Base-by-base conservation (phyloP, 2,329 filamentous ascomycete species). In the Colletotrichum graminicola region DNA sequence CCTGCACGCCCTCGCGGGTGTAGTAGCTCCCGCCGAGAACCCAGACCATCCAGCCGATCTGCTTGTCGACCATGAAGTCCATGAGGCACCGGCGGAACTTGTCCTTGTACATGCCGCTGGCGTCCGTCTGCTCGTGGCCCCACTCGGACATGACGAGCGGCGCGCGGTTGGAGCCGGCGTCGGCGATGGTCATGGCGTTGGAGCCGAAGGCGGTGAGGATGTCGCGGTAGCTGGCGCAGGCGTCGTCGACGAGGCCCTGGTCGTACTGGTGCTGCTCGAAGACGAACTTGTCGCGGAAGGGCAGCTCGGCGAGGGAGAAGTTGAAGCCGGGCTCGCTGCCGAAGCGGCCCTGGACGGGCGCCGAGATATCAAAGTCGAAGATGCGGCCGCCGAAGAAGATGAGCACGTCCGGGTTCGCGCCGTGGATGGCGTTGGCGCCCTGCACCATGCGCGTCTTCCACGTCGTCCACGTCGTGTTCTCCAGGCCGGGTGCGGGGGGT, bases 21-120 rank as follows among this genome's bases (percentile, higher is more conserved):
- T 87, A 87, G 75, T 87, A 88, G 73, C 83, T 85, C 0, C 84
- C 84, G 1, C 79, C 79, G 14, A 89, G 63, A 36, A 84, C 85
- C 82, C 85, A 87, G 79, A 84, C 79, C 78, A 85, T 80, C 85
- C 85, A 84, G 21, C 85, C 79, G 4, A 73, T 57, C 3, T 45
- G 39, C 34, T 29, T 49, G 1, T 70, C n/a, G 16, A 66, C 78
- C 52, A 88, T 75, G 73, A 81, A 86, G 4, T 76, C 76, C 39
- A 80, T 78, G 62, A 86, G 77, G 67, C 84, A 86, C 7, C 77
- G 78, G 2, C 82, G 78, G 75, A 87, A 87, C 1, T 81, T 80
- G 1, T 77, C 74, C n/a, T 77, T 62, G 36, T 39, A 70, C 10
- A 10, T 29, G 34, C 43, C 62, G 2, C 18, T 14, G 3, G 49